Evolutionary conservation across 1,139 yeast species (phyloP).

Genomic region (Saccharomyces hybrid): DNA sequence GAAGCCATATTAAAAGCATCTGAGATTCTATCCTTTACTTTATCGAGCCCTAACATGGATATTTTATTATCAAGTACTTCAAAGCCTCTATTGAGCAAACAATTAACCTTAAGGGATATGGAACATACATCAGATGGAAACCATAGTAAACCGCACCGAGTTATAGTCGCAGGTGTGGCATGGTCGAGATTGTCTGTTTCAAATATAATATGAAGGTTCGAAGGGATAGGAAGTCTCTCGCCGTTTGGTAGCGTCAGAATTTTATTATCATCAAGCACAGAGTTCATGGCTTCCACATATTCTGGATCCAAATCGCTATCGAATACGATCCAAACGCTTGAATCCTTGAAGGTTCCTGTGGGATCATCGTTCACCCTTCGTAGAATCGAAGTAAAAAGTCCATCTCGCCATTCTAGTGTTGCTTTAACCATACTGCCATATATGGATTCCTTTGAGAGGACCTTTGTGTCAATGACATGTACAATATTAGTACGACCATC

Average conservation of each 20-base stretch:
- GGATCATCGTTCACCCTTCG: constrained; percentile 52
- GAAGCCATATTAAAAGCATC: background rate
- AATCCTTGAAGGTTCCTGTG: constrained; percentile 49
- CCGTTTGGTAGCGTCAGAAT: constrained; percentile 82
- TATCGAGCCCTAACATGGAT: background rate
- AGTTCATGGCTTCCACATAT: constrained; percentile 88
- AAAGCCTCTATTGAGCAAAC: background rate
- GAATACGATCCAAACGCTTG: constrained; percentile 67
- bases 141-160: constrained; percentile 65
- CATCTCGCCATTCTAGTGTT: constrained; percentile 92
- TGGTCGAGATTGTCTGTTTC: constrained; percentile 61
- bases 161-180: constrained; percentile 87
- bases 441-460: constrained; percentile 53
- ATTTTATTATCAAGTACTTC: background rate
- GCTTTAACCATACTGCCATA: constrained; percentile 67
- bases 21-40: background rate
- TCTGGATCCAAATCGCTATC: constrained; percentile 94
- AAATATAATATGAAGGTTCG: constrained; percentile 58
- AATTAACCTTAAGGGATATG: background rate
- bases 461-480: constrained; percentile 66
- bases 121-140: background rate
- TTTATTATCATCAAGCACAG: constrained; percentile 84
- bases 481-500: constrained; percentile 36
- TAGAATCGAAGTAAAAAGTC: constrained; percentile 63
- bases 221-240: constrained; percentile 65